Evolutionary conservation across 1,284 basidiomycete genomes (phyloP), one percentile per base, ranked within the genome.

Genomic region (Afroboletus lepidellus): DNA sequence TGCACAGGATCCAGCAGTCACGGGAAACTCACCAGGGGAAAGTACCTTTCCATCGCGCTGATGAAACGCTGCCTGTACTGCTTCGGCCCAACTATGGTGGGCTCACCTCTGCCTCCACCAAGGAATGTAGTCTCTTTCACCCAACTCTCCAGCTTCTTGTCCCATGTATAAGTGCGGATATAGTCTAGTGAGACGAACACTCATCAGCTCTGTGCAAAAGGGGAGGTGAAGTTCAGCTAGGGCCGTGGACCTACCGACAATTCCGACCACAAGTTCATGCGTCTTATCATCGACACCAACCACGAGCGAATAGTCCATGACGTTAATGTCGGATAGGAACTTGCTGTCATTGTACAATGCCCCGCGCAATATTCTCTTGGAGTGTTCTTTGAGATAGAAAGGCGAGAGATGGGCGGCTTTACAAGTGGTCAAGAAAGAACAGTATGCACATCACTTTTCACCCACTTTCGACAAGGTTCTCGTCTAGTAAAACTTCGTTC

Each of bases 251-350:
- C 54, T 67, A 89, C 91, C 94, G 56, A 99, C 94, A 51, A 99
- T 98, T n/a, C 97, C 96, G 36, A 97, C 84, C 15, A 98, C 93
- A 15, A 95, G 76, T 66, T 95, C 90, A 53, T 90, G 87, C 57
- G 82, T 87, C 47, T 78, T 75, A 57, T 83, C 84, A 67, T 97
- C 94, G 15, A 99, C 89, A 16, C 96, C 97, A 23, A 95, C 93
- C 37, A 99, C 88, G 16, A 99, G 76, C 20, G 95, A 98, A 71
- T 99, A 99, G 72, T 99, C 97, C 97, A 99, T 99, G 50, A 98
- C 93, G 66, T 98, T 97, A 59, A 98, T 87, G 58, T 95, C 93
- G 11, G 92, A 89, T 42, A 99, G 74, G 73, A 99, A 99, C 71
- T 84, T 86, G 77, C 87, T 94, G 69, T 99, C 97, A 65, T 97